Base-by-base conservation (phyloP, 352 stramenopile genomes). In the Phytopythium mirpurense region DNA sequence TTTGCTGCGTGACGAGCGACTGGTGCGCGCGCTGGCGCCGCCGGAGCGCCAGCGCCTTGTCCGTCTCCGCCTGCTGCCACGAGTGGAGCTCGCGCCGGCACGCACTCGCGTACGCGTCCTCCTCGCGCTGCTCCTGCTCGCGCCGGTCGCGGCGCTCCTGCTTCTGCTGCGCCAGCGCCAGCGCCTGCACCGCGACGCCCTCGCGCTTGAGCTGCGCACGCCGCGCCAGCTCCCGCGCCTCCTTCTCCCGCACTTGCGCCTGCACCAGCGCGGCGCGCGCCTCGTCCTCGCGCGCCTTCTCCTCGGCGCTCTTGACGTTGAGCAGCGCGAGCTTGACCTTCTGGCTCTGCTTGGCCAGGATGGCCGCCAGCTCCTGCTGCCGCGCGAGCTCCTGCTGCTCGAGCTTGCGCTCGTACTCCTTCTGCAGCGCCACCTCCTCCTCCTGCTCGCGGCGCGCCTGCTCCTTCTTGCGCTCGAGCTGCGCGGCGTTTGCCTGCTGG, bases 271-370 rank as follows among this genome's bases (percentile, higher is more conserved):
- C 61, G 8, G 70, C 70, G 41, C 71, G 72, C 37, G 64, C 59
- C 55, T 85, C 73, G 62, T 88, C 74, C 51, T 86, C 72, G 21
- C 62, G 68, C 0, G 72, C 69, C 51, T 79, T 80, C 57, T 85
- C 73, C 27, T 88, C 67, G 16, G 70, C 70, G 48, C 56, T 85
- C 59, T 83, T 83, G 21, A 84, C 74, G 37, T 84, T 84, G 0
- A 83, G 56, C 32, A 84, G 60, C 0, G 74, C 74, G 45, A 86
- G 56, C 51, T 81, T 76, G 35, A 85, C 71, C 45, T 72, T 83
- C 27, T 67, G 67, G 35, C 52, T 78, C 51, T 86, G 77, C 49
- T 83, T 83, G 21, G 59, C 57, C 10, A 79, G 41, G 29, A 86
- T 71, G 15, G 67, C 64, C 3, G 73, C 58, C 4, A 88, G 65